Base-by-base conservation (phyloP, 2,329 filamentous ascomycete species). In the Botrytis hyacinthi region DNA sequence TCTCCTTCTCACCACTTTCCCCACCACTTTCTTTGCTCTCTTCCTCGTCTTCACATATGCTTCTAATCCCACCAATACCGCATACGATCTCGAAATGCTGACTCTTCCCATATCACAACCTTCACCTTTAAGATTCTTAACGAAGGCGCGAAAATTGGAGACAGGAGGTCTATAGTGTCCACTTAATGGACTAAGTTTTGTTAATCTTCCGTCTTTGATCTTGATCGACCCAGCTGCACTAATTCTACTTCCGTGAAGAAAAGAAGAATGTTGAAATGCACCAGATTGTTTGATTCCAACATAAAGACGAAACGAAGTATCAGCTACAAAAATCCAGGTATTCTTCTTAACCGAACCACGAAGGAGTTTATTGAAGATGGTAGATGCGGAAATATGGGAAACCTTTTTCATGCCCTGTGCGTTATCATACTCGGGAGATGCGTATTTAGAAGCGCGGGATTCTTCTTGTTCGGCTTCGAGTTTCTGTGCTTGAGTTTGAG, bases 281-380 rank as follows among this genome's bases (percentile, higher is more conserved):
- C 95, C 95, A 6, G 90, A 92, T 81, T 93, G 90, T 80, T 98
- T 97, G 84, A 97, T 96, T 66, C 94, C 94, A 48, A 97, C 90
- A 81, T 97, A 97, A 0, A 97, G 85, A 0, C 93, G 89, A 81
- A 95, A 96, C 1, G 89, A 91, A 1, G 93, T 95, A 82, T 97
- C 94, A 37, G 92, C 92, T 12, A 95, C 94, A 79, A 97, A 98
- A 76, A 97, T 97, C 95, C 95, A 97, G 7, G 93, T 96, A 79
- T 95, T 95, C 76, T 94, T 94, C 81, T 91, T 92, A 57, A 94
- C 92, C 0, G 92, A 91, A 76, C 93, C 92, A 74, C 93, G 89
- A 26, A 96, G 86, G 9, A 97, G 85, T 76, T 92, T 92, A 81
- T 96, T 93, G 81, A 95, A 88, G 5, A 97, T 86, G 0, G 91